Base-by-base conservation (phyloP, 352 stramenopile genomes). In the Phytopythium montanum region DNA sequence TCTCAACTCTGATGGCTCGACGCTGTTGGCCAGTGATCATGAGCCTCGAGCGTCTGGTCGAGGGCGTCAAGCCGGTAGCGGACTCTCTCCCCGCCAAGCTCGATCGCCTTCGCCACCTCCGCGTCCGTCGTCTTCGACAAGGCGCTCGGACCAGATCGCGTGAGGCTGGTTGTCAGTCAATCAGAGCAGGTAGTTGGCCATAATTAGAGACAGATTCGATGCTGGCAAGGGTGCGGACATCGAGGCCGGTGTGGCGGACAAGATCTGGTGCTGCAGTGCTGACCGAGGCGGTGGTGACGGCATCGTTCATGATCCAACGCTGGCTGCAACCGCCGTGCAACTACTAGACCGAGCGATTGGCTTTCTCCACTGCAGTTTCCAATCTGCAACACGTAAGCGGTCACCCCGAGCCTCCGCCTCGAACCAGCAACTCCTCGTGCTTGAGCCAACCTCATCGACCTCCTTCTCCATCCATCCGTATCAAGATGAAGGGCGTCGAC, bases 91-190 rank as follows among this genome's bases (percentile, higher is more conserved):
- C 9, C 29, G 49, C 8, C 21, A 31, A 39, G 29, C 26, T 13
- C 49, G 49, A 8, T 55, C 49, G 26, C 49, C 49, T 2, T 55
- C 49, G 9, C 49, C 49, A 8, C 28, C 49, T 54, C 28, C 6
- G 8, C 49, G 49, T 39, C 10, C 49, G 29, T 5, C 49, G 49
- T 41, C 49, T 9, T 55, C 29, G 9, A 44, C 49, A 3, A 28
- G 25, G 49, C n/a, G 21, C 9, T n/a, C n/a, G n/a, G 49, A 41
- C 26, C 49, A 55, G 49, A 41, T 41, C 19, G 49, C 44, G 29
- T 55, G 49, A 55, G 18, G 18, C 28, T 8, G 44, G 29, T 23
- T 12, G 8, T 50, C 44, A 23, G 19, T 10, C 21, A 10, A 1
- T 10, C 18, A 25, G 41, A 3, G 10, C 18, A 44, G 3, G 18